phyloP scores from a whole-genome alignment of 257 asterid species.

The Eucommia ulmoides region DNA sequence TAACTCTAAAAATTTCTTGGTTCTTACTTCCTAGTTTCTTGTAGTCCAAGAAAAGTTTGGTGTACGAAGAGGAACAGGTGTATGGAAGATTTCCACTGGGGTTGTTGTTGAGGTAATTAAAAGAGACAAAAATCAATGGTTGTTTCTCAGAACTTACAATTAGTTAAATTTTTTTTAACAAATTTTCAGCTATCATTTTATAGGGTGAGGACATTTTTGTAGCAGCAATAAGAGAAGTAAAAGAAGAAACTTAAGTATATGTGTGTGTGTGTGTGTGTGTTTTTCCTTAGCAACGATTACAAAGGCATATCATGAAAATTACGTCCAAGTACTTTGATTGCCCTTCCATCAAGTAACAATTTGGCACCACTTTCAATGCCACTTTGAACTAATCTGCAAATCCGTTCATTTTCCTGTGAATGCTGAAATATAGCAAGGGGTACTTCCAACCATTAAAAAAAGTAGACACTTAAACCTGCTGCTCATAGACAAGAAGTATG shows the following conservation, averaged over 20 bases:
- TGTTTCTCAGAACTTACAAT: too few species aligned
- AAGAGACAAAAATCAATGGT: too few species aligned
- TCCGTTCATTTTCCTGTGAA: slow-evolving; percentile 81
- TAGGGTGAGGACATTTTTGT: neutral
- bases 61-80: too few species aligned
- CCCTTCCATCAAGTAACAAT: slow-evolving; percentile 86
- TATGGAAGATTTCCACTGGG: too few species aligned
- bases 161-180: too few species aligned
- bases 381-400: slow-evolving; percentile 72
- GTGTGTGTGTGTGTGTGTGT: neutral
- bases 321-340: slow-evolving; percentile 45
- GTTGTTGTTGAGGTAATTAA: too few species aligned
- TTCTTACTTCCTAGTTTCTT: too few species aligned
- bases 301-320: neutral
- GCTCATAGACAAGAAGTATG: neutral
- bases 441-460: slow-evolving; percentile 2
- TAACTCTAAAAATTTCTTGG: too few species aligned
- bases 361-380: slow-evolving; percentile 82
- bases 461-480: neutral
- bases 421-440: slow-evolving; percentile 2
- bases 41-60: too few species aligned
- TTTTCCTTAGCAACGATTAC: neutral
- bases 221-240: neutral
- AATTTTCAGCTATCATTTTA: neutral
- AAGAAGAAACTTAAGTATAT: neutral